These are phyloP conservation scores for Penicillium psychrofluorescens DNA, from an alignment of 495 filamentous ascomycete species.

Conservation along the genomic window DNA sequence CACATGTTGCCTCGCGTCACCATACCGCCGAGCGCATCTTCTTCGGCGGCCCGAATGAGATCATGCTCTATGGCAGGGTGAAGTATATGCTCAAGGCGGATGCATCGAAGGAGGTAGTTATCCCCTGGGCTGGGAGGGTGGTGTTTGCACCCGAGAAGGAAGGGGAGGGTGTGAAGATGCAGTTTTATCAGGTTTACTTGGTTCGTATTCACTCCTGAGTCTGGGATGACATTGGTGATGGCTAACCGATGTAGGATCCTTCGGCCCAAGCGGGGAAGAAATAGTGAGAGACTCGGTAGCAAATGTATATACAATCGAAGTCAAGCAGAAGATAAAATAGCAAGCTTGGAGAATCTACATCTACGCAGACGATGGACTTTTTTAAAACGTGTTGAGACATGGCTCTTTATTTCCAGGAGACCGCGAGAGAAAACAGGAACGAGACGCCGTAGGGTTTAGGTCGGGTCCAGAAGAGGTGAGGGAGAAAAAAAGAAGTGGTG, in stretches of 20 bases:
- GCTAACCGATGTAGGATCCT: conserved; percentile 21
- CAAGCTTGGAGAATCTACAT: conserved; percentile 1
- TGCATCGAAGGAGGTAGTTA: conserved; percentile 32
- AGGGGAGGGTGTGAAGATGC: conserved; percentile 44
- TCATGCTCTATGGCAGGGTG: conserved; percentile 59
- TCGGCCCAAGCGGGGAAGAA: conserved; percentile 34
- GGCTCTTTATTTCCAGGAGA: conserved; percentile 33
- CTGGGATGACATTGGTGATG: conserved; percentile 10
- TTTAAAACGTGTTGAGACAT: conserved; percentile 23
- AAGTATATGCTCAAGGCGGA: conserved; percentile 47
- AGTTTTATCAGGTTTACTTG: conserved; percentile 61
- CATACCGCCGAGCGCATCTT: conserved; percentile 47
- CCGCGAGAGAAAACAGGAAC: conserved; percentile 27
- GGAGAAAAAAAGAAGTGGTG: conserved; percentile 16
- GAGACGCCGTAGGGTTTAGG: conserved; percentile 19
- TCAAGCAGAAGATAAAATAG: neutral
- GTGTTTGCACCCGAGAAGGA: conserved; percentile 36
- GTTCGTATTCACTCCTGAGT: conserved; percentile 24
- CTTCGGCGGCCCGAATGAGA: conserved; percentile 43
- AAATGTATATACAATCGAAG: too few relatives aligned
- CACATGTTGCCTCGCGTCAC: conserved; percentile 40
- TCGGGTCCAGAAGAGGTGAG: conserved; percentile 19
- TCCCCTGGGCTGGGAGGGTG: conserved; percentile 50
- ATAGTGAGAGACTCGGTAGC: conserved; percentile 5
- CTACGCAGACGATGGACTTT: conserved; percentile 8